Base-by-base conservation (phyloP, 2,329 filamentous ascomycete species). In the Fusarium bactridioides region DNA sequence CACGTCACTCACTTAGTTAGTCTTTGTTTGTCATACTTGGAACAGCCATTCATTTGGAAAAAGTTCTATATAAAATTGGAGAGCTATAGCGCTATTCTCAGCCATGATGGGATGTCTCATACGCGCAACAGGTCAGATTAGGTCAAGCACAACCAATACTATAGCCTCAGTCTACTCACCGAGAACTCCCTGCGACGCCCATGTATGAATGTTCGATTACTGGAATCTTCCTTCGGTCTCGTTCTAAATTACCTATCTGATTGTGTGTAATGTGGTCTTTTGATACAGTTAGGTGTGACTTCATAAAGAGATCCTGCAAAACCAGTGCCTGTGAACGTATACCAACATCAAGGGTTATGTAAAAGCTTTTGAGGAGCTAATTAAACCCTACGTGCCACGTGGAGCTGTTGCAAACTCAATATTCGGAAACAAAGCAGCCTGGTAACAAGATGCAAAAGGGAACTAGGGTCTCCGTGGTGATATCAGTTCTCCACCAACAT, bases 1-100 rank as follows among this genome's bases (percentile, higher is more conserved):
- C 3, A 4, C 15, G 45, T 18, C 38, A 45, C 12, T 35, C 54
- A 6, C 10, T 56, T 56, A 21, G 7, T 27, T 35, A 1, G 21
- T 37, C 6, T 23, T 58, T 45, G 5, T 29, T 27, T 35, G 21
- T 16, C 5, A 25, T 21, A 25, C n/a, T 10, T 35, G 7, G 16
- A 27, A 35, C 21, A 12, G 7, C 13, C 38, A 56, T 11, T 56
- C 38, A 4, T 4, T 56, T 44, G 10, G 18, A 8, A 45, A 45
- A 21, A n/a, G n/a, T 7, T n/a, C 3, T 6, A 0, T 7, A 33
- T 44, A n/a, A 11, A n/a, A 8, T 4, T 4, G 4, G 25, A 29
- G 44, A 29, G 19, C 4, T 47, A 11, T n/a, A 47, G 19, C 19
- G 25, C 44, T 21, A 16, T 8, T 12, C 15, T 31, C 10, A n/a